These are phyloP conservation scores for Westerdykella aurantiaca DNA, from an alignment of 2,329 filamentous ascomycete genomes.

Conservation along the genomic window DNA sequence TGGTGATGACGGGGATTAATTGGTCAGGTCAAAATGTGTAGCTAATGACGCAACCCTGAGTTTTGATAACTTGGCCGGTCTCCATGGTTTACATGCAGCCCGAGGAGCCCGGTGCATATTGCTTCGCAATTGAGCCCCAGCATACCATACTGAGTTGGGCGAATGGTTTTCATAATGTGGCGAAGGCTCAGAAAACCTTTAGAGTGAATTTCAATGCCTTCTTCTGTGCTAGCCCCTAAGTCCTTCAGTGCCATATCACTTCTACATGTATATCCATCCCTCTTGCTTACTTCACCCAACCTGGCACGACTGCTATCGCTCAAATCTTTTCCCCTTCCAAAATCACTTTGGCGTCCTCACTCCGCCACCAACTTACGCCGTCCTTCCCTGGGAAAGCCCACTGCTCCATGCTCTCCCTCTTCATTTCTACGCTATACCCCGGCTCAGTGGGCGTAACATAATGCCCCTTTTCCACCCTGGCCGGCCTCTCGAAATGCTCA, in stretches of 20 bases:
- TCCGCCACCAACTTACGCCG: conserved; percentile 80
- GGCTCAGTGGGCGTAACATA: conserved; percentile 79
- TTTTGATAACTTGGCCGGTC: no score
- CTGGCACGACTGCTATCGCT: background rate
- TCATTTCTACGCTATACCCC: conserved; percentile 93
- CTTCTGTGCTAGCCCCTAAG: no score
- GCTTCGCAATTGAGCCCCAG: no score
- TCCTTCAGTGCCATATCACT: background rate
- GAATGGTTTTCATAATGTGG: no score
- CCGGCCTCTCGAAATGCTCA: conserved; percentile 84
- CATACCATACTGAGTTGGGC: no score
- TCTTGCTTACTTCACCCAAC: background rate
- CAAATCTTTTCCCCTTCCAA: conserved; percentile 53
- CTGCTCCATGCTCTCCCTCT: conserved; percentile 74
- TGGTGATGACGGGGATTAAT: conserved; percentile 17
- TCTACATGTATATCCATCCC: background rate
- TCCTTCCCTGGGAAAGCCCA: conserved; percentile 72
- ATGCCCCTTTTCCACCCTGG: conserved; percentile 74
- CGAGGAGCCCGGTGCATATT: no score
- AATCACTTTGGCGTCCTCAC: conserved; percentile 70
- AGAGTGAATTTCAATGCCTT: no score
- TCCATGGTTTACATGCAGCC: no score
- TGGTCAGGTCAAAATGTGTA: no score
- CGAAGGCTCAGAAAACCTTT: no score
- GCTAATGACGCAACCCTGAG: no score